These are phyloP conservation scores for Lichenothelia convexa DNA, from an alignment of 495 filamentous ascomycete species.

Conservation along the genomic window DNA sequence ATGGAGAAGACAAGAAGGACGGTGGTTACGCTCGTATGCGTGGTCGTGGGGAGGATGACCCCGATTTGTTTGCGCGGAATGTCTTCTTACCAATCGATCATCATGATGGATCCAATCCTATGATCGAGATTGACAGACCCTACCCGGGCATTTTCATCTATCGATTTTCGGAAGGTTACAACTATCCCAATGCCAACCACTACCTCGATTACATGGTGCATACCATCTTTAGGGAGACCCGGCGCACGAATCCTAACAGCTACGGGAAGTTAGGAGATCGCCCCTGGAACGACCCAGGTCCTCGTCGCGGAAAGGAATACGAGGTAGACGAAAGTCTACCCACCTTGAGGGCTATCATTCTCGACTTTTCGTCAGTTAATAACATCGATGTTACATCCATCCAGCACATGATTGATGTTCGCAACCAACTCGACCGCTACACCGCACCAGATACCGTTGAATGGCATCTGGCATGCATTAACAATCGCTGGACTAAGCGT, in stretches of 20 bases:
- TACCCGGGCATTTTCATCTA: constrained; percentile 96
- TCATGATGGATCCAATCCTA: constrained; percentile 77
- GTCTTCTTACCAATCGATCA: constrained; percentile 86
- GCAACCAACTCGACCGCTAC: constrained; percentile 90
- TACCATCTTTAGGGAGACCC: constrained; percentile 57
- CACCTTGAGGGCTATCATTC: constrained; percentile 76
- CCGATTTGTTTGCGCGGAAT: constrained; percentile 33
- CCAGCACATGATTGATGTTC: constrained; percentile 90
- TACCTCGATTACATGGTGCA: constrained; percentile 66
- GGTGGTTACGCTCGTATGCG: background rate
- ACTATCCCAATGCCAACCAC: constrained; percentile 87
- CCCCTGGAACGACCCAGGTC: constrained; percentile 91
- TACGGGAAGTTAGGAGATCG: constrained; percentile 59
- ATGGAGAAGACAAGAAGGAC: constrained; percentile 29
- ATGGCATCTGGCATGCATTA: constrained; percentile 91
- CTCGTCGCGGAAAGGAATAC: constrained; percentile 36
- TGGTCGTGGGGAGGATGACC: constrained; percentile 7
- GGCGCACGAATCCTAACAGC: constrained; percentile 49
- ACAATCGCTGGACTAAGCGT: constrained; percentile 94
- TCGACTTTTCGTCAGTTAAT: constrained; percentile 92
- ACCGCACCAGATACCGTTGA: constrained; percentile 69
- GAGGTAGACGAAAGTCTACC: constrained; percentile 39
- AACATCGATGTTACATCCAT: constrained; percentile 90
- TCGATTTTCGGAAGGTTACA: constrained; percentile 89
- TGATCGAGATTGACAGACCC: constrained; percentile 57